Base-by-base conservation (phyloP, 2,329 filamentous ascomycete genomes). In the Fusarium penzigii region DNA sequence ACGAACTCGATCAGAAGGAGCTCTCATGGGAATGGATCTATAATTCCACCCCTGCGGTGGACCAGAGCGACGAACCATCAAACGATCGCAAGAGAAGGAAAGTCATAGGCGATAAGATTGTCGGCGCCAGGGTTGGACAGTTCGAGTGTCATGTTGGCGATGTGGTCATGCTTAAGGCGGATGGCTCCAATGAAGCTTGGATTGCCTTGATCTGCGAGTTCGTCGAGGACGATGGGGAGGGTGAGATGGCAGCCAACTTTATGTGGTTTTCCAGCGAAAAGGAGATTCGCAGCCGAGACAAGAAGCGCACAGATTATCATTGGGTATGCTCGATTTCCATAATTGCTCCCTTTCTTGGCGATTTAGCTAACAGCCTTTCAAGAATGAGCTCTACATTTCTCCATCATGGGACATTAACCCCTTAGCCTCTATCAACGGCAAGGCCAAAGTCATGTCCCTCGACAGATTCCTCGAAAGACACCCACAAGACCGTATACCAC, bases 201-300 rank as follows among this genome's bases (percentile, higher is more conserved):
- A 89, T 95, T 3, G 94, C 90, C 34, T 85, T 99, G 56, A 88
- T 97, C 47, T 88, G 87, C 64, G 86, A 90, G 41, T 96, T 99
- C 61, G 69, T 86, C 39, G 86, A 93, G 42, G 83, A 86, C 32
- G 86, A 89, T 17, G 86, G 88, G 12, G 68, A 73, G 14, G 72
- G 67, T 20, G 71, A 88, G 41, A 97, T 91, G 77, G 85, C 87
- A 25, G 93, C 89, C 49, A 89, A 88, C 57, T 94, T 99, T 67
- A 87, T 97, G 81, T 99, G 94, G 94, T 97, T 99, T 68, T 92
- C 90, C 1, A 91, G 90, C 0, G 89, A 96, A 64, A 89, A 88
- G 65, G 93, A 97, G 72, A 90, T 97, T 55, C 84, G 87, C 29
- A 94, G 90, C 64, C 88, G 87, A 67, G 82, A 85, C 52, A 93